Evolutionary conservation across 257 asterid species (phyloP).

Genomic region (Nicotiana tabacum): DNA sequence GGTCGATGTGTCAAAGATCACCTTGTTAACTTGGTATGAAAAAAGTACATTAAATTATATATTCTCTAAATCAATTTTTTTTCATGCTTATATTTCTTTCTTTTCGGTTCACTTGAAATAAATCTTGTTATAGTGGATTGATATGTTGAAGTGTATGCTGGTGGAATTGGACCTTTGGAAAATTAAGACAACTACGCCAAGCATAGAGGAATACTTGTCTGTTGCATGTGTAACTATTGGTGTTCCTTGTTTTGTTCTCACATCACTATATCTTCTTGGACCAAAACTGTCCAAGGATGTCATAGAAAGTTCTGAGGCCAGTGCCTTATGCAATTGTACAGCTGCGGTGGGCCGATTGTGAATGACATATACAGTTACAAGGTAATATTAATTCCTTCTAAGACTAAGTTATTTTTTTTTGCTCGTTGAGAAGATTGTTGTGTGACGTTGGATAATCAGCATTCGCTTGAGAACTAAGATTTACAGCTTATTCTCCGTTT

Average conservation of each 20-base stretch:
- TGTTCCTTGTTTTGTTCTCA: conserved; percentile 6
- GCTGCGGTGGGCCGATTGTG: conserved; percentile 13
- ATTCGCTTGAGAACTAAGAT: no score
- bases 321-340: conserved; percentile 12
- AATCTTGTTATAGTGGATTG: conserved; percentile 16
- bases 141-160: not conserved
- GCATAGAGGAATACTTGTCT: conserved; percentile 23
- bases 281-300: conserved; percentile 13
- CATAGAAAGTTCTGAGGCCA: conserved; percentile 9
- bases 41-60: not conserved
- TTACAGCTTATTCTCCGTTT: no score
- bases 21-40: conserved; percentile 18
- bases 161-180: conserved; percentile 20
- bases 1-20: conserved; percentile 25
- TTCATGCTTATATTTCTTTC: no score
- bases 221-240: conserved; percentile 2
- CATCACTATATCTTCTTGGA: conserved; percentile 16
- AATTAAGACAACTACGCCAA: not conserved
- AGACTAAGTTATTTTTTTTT: no score
- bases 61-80: no score
- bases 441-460: no score
- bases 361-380: conserved; percentile 23
- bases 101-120: no score
- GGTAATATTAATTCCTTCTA: conserved; percentile 13
- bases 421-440: no score